Evolutionary conservation across 1,284 basidiomycete genomes (phyloP).

Genomic region (Inonotus obliquus): DNA sequence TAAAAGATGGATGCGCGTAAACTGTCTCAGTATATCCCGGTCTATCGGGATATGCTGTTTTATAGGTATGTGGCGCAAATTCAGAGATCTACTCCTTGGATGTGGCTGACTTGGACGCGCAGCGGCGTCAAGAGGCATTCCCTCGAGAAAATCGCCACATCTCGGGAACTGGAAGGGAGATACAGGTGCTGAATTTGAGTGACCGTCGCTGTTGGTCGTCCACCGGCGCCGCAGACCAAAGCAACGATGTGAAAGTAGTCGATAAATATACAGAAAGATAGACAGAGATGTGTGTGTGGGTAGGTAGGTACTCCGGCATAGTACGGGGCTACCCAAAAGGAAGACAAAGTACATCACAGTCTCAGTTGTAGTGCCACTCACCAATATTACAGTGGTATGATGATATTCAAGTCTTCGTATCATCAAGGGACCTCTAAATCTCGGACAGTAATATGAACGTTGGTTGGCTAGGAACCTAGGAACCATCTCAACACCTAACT

Average conservation of each 20-base stretch:
- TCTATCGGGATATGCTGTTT: not conserved
- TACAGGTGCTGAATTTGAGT: not conserved
- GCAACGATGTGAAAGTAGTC: not conserved
- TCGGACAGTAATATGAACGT: too few species aligned
- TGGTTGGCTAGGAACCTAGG: too few species aligned
- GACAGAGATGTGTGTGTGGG: too few species aligned
- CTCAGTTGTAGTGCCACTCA: too few species aligned
- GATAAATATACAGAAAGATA: too few species aligned
- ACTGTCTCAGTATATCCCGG: not conserved
- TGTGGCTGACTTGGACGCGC: not conserved
- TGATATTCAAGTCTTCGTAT: too few species aligned
- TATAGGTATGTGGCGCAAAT: not conserved
- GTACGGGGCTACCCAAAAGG: too few species aligned
- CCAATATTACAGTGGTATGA: too few species aligned
- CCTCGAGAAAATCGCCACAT: not conserved
- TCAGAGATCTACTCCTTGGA: not conserved
- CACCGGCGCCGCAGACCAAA: not conserved
- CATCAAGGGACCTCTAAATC: too few species aligned
- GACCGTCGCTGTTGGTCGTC: not conserved
- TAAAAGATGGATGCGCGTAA: not conserved
- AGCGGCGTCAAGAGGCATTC: not conserved
- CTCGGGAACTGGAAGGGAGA: not conserved
- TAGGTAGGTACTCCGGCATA: too few species aligned
- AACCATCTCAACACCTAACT: too few species aligned
- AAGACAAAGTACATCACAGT: not conserved